Evolutionary conservation across 371 early-diverging fungal genomes (phyloP).

Genomic region (Apophysomyces ossiformis): DNA sequence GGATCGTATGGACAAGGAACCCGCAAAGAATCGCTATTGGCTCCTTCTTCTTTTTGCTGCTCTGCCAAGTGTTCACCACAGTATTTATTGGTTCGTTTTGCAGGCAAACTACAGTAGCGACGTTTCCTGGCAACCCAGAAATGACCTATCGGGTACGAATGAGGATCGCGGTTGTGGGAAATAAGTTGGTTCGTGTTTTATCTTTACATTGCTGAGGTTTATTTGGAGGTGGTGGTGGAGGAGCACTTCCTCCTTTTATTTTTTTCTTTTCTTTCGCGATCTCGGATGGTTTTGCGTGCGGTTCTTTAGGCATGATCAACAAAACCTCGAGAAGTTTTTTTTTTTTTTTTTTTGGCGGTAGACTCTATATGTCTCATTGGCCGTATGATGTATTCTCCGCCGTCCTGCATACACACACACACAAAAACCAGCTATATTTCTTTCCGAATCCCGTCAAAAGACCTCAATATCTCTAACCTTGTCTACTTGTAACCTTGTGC

Average conservation of each 20-base stretch:
- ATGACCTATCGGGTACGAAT: constrained; percentile 35
- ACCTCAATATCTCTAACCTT: too few relatives aligned
- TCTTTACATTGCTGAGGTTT: constrained; percentile 51
- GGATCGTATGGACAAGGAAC: constrained; percentile 85
- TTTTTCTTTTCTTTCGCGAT: constrained; percentile 17
- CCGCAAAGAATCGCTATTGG: constrained; percentile 32
- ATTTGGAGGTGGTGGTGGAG: constrained; percentile 49
- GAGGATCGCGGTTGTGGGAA: not conserved
- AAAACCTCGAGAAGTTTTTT: too few relatives aligned
- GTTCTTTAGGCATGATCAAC: constrained; percentile 22
- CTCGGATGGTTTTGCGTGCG: constrained; percentile 24
- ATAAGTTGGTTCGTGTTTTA: too few relatives aligned
- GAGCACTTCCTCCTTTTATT: constrained; percentile 14
- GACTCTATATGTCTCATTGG: too few relatives aligned
- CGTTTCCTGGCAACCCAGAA: constrained; percentile 49
- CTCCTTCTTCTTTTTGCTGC: constrained; percentile 26
- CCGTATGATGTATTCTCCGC: too few relatives aligned
- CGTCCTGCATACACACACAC: too few relatives aligned
- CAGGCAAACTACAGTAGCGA: constrained; percentile 70
- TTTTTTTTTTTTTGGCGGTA: too few relatives aligned
- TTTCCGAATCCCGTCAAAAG: too few relatives aligned
- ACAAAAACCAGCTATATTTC: too few relatives aligned
- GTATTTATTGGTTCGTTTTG: constrained; percentile 61
- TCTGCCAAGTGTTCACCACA: constrained; percentile 78
- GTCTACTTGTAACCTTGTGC: too few relatives aligned